phyloP scores from a whole-genome alignment of 1,139 yeast genomes.

The Geotrichum cucujoidarum region DNA sequence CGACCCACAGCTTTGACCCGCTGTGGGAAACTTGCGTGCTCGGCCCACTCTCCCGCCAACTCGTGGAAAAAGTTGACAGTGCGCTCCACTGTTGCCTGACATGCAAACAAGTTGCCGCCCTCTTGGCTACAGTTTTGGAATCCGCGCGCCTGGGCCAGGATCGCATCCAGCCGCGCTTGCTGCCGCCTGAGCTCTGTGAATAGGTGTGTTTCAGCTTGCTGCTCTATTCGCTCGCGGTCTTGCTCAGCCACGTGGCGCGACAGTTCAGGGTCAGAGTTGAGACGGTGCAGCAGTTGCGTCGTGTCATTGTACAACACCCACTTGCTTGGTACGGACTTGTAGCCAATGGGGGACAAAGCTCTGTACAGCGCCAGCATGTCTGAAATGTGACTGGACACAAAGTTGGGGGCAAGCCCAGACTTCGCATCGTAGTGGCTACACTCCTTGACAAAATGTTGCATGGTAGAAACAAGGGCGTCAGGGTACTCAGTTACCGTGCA shows the following conservation, averaged over 20 bases:
- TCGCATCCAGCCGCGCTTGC: conserved; percentile 12
- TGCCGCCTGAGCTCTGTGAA: conserved; percentile 1
- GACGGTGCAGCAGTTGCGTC: conserved; percentile 11
- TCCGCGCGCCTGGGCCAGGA: conserved; percentile 22
- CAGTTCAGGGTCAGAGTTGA: conserved; percentile 12
- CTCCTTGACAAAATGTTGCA: conserved; percentile 12
- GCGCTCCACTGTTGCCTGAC: conserved; percentile 28
- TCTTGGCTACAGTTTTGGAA: conserved; percentile 27
- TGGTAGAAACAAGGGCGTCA: conserved; percentile 3
- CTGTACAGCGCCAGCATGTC: conserved; percentile 30
- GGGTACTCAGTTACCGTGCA: conserved; percentile 18
- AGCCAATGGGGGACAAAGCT: conserved; percentile 28
- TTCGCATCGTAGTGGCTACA: not conserved
- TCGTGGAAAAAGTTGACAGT: conserved; percentile 22
- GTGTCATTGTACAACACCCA: conserved; percentile 29
- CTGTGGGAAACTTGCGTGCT: conserved; percentile 25
- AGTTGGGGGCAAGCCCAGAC: not conserved
- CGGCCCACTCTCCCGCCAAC: conserved; percentile 24
- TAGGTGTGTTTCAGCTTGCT: not conserved
- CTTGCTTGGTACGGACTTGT: conserved; percentile 21
- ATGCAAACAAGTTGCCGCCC: conserved; percentile 22
- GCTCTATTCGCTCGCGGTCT: conserved; percentile 7
- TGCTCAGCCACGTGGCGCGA: not conserved
- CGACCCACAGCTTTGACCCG: conserved; percentile 30
- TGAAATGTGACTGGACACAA: conserved; percentile 23